Evolutionary conservation across 2,329 filamentous ascomycete genomes (phyloP).

Genomic region (Aspergillus sp.): DNA sequence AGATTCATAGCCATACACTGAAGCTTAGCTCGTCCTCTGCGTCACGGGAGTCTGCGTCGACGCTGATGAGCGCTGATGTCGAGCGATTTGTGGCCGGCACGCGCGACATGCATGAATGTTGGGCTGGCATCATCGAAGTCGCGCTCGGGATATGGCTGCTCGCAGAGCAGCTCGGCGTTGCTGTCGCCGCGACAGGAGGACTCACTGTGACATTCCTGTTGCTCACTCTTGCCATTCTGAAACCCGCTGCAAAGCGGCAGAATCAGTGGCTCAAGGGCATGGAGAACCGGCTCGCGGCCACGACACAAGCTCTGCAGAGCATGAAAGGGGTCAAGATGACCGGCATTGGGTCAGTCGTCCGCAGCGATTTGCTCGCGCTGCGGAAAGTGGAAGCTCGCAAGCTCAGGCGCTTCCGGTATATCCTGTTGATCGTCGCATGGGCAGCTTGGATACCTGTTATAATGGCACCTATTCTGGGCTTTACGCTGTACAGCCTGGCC

Average conservation of each 20-base stretch:
- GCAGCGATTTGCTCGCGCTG: background rate
- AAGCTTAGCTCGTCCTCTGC: background rate
- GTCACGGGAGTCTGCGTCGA: background rate
- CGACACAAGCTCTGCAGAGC: background rate
- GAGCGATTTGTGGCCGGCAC: background rate
- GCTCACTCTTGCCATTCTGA: background rate
- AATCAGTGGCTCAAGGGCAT: background rate
- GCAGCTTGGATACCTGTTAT: background rate
- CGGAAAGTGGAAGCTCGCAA: background rate
- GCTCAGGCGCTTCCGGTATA: background rate
- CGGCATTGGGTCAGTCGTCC: background rate
- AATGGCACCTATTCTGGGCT: background rate
- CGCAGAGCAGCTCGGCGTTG: background rate
- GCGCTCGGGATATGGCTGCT: background rate
- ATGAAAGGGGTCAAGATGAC: background rate
- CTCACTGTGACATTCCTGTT: background rate
- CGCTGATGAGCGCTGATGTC: background rate
- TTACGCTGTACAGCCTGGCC: background rate
- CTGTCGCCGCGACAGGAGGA: background rate
- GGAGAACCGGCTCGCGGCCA: background rate
- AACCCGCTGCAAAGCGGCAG: background rate
- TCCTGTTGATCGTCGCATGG: background rate
- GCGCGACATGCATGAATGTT: background rate
- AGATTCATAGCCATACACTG: background rate
- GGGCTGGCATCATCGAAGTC: background rate